phyloP scores from a whole-genome alignment of 257 asterid genomes.

The Misopates orontium region DNA sequence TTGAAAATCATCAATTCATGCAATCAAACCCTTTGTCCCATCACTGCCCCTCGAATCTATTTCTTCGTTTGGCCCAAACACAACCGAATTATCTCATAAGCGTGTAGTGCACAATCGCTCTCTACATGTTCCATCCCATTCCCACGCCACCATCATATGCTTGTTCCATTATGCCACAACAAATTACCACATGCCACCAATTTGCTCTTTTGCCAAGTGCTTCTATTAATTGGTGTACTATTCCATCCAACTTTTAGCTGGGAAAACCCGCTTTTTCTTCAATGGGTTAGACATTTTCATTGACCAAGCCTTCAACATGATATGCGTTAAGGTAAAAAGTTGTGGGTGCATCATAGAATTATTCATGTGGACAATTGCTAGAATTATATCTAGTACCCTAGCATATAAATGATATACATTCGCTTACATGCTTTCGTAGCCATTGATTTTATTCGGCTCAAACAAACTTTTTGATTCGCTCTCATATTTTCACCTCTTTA shows the following conservation, averaged over 20 bases:
- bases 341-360: too few species aligned
- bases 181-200: conserved; percentile 5
- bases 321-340: too few species aligned
- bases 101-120: conserved; percentile 7
- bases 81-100: conserved; percentile 15
- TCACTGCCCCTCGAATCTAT: not conserved
- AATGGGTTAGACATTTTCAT: too few species aligned
- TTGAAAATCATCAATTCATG: not conserved
- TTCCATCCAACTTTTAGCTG: conserved; percentile 15
- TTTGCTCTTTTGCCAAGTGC: conserved; percentile 1
- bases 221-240: not conserved
- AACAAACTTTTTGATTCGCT: too few species aligned
- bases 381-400: too few species aligned
- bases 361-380: too few species aligned
- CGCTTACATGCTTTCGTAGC: too few species aligned
- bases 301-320: too few species aligned
- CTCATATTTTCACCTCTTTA: too few species aligned
- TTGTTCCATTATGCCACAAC: conserved; percentile 23
- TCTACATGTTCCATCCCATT: conserved; percentile 19
- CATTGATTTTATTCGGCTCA: too few species aligned
- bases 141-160: conserved; percentile 39
- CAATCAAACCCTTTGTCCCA: not conserved
- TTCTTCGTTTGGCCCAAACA: conserved; percentile 22
- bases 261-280: not conserved
- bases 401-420: too few species aligned